These are phyloP conservation scores for Venturia asperata DNA, from an alignment of 2,329 filamentous ascomycete species.

Conservation along the genomic window DNA sequence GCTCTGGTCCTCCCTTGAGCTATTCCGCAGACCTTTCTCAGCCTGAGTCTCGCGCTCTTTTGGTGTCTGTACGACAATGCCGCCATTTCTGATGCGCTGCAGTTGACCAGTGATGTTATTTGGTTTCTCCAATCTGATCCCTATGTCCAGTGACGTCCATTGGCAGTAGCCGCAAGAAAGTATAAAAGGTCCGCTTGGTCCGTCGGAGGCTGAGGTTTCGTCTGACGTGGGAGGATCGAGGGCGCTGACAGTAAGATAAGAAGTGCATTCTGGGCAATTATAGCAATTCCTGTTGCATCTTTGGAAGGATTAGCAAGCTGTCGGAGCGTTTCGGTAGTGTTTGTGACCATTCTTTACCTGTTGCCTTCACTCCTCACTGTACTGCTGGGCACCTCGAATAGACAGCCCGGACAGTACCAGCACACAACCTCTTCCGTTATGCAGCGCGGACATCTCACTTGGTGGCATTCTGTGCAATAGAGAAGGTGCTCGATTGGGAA, in stretches of 20 bases:
- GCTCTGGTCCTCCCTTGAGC: not conserved
- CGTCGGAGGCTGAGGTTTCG: constrained; percentile 20
- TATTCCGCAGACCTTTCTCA: constrained; percentile 24
- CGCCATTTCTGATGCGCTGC: constrained; percentile 56
- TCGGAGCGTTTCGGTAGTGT: not conserved
- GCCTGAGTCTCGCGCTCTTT: constrained; percentile 33
- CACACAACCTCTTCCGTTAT: constrained; percentile 89
- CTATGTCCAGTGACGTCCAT: constrained; percentile 86
- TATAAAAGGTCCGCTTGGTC: constrained; percentile 57
- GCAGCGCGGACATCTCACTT: constrained; percentile 89
- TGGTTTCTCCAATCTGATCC: constrained; percentile 81
- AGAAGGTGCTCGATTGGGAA: constrained; percentile 90
- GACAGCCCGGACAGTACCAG: constrained; percentile 89
- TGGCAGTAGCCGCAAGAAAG: constrained; percentile 85
- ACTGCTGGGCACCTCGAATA: constrained; percentile 93
- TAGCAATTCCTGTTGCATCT: constrained; percentile 94
- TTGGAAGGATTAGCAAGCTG: constrained; percentile 3
- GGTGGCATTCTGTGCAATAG: constrained; percentile 95
- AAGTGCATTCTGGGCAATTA: constrained; percentile 83
- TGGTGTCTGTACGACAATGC: constrained; percentile 33
- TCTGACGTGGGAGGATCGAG: constrained; percentile 46
- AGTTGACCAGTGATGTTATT: constrained; percentile 81
- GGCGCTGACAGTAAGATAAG: constrained; percentile 67
- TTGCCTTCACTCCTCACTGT: constrained; percentile 90
- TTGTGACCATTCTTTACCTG: constrained; percentile 49